Evolutionary conservation across 225 moss, liverwort and hornwort genomes (phyloP).

Genomic region (Antitrichia curtipendula): DNA sequence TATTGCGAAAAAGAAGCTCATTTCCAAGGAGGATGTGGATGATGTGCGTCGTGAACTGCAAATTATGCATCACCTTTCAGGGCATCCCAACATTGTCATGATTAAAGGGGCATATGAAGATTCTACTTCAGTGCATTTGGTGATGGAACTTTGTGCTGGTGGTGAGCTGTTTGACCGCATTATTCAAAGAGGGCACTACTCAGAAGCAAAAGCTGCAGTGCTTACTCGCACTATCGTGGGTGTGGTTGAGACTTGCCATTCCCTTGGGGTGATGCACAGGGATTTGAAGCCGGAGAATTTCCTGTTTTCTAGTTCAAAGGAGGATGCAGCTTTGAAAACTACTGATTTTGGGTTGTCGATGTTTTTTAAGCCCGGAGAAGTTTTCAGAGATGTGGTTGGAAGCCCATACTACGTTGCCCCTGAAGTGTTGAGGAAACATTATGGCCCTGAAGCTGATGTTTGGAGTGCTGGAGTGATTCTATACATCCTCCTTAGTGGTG

Average conservation of each 20-base stretch:
- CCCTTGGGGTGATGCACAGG: constrained; percentile 43
- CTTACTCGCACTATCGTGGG: constrained; percentile 41
- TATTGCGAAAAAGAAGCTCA: constrained; percentile 35
- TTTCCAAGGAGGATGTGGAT: constrained; percentile 43
- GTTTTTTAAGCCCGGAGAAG: constrained; percentile 34
- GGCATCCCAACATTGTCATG: constrained; percentile 44
- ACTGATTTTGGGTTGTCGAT: constrained; percentile 42
- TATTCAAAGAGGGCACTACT: constrained; percentile 42
- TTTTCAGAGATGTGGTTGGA: constrained; percentile 40
- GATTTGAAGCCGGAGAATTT: constrained; percentile 45
- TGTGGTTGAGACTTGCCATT: constrained; percentile 48
- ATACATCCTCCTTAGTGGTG: constrained; percentile 42
- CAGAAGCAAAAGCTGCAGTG: constrained; percentile 39
- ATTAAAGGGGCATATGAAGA: constrained; percentile 45
- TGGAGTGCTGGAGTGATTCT: constrained; percentile 50
- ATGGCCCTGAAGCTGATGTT: constrained; percentile 44
- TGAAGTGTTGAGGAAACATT: constrained; percentile 27
- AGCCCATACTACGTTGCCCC: constrained; percentile 44
- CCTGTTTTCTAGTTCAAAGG: constrained; percentile 22
- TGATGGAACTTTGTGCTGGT: constrained; percentile 47
- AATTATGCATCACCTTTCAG: constrained; percentile 45
- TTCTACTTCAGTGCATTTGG: constrained; percentile 31
- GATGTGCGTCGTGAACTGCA: constrained; percentile 47
- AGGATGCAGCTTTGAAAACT: constrained; percentile 37
- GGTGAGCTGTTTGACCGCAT: constrained; percentile 47